Evolutionary conservation across 176 grass and related monocot genomes (phyloP).

Genomic region (Zoysia pacifica): DNA sequence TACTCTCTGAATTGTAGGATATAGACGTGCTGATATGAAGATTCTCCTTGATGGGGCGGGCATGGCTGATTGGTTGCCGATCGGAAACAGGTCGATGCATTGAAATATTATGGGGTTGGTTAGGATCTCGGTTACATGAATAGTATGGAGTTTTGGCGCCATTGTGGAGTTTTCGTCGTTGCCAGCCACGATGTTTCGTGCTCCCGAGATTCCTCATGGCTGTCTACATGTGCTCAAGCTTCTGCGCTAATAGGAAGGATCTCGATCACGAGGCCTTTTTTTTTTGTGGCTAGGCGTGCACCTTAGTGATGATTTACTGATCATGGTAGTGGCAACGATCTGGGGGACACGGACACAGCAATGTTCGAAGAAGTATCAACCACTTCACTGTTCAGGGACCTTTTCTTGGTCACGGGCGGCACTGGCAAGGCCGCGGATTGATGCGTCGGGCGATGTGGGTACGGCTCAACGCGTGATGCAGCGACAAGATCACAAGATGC

Average conservation of each 20-base stretch:
- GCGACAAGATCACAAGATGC: neutral
- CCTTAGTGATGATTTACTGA: neutral
- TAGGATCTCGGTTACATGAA: constrained; percentile 14
- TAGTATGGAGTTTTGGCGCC: too few relatives aligned
- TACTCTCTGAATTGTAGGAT: constrained; percentile 40
- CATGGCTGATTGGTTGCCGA: constrained; percentile 18
- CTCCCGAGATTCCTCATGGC: constrained; percentile 23
- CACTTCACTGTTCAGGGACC: neutral
- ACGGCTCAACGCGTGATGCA: neutral
- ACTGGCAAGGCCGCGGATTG: neutral
- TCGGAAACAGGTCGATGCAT: constrained; percentile 22
- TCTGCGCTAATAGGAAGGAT: neutral
- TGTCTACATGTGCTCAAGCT: constrained; percentile 14
- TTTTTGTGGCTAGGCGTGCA: too few relatives aligned
- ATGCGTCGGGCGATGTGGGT: neutral
- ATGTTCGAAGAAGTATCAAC: neutral
- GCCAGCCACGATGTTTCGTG: constrained; percentile 15
- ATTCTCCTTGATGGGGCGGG: constrained; percentile 17
- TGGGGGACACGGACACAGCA: neutral
- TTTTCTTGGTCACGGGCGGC: neutral
- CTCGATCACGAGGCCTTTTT: neutral
- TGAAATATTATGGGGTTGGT: constrained; percentile 16
- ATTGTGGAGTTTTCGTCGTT: neutral
- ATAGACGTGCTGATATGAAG: constrained; percentile 26
- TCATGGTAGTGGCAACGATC: neutral